phyloP scores from a whole-genome alignment of 768 basidiomycete genomes.

The Termitomyces titanicus region DNA sequence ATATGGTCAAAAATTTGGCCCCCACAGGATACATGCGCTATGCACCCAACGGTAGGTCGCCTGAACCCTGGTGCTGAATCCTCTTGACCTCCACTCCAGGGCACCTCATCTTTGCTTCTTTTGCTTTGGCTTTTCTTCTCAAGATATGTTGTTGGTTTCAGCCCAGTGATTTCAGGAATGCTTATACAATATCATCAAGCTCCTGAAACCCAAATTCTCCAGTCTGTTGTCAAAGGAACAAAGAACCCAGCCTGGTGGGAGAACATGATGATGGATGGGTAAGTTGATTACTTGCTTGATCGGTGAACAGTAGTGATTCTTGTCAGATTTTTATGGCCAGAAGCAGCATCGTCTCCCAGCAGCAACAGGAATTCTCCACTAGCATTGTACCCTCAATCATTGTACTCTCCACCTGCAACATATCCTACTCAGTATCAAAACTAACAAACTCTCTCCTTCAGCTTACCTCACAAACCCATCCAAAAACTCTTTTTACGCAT shows the following conservation, averaged over 20 bases:
- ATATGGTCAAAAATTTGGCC: constrained; percentile 61
- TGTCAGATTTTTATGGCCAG: constrained; percentile 28
- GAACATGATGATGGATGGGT: constrained; percentile 88
- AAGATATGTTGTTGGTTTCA: constrained; percentile 53
- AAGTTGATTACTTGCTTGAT: constrained; percentile 5
- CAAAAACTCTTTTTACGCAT: constrained; percentile 89
- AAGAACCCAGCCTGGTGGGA: constrained; percentile 73
- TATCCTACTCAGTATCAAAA: constrained; percentile 13
- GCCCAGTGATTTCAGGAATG: neutral
- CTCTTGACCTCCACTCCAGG: constrained; percentile 33
- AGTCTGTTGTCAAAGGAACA: constrained; percentile 55
- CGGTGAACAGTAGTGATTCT: neutral
- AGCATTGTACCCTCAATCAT: neutral
- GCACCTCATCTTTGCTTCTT: constrained; percentile 75
- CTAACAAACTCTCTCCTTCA: constrained; percentile 31
- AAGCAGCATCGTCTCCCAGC: constrained; percentile 22
- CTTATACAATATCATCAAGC: constrained; percentile 29
- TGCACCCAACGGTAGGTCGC: constrained; percentile 64
- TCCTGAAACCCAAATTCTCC: constrained; percentile 74
- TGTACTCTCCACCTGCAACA: constrained; percentile 5
- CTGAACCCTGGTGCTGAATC: neutral
- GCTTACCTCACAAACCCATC: constrained; percentile 95
- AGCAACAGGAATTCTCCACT: constrained; percentile 18
- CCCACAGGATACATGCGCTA: constrained; percentile 76
- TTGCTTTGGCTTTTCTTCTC: constrained; percentile 79